phyloP scores from a whole-genome alignment of 768 basidiomycete species.

The Cubamyces lactineus region DNA sequence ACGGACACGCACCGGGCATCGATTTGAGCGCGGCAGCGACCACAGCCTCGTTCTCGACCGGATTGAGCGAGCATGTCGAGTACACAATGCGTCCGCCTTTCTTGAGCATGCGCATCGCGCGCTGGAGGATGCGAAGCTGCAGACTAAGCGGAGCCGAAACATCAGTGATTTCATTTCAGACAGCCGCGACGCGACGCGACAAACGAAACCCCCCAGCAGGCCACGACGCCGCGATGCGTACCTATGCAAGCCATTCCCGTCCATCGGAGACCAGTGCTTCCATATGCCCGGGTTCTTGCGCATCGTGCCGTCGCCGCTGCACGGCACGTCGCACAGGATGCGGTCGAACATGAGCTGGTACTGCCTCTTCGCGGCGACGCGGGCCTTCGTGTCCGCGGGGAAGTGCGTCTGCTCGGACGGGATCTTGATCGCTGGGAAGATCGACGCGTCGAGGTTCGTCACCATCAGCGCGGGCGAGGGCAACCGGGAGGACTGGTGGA shows the following conservation, averaged over 20 bases:
- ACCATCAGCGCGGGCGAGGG: conserved; percentile 93
- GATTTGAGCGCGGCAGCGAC: conserved; percentile 79
- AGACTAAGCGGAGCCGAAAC: conserved; percentile 52
- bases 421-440: conserved; percentile 70
- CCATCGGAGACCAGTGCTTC: conserved; percentile 87
- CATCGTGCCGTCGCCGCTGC: conserved; percentile 95
- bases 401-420: conserved; percentile 34
- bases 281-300: conserved; percentile 96
- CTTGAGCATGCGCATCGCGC: conserved; percentile 89
- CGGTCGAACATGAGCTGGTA: conserved; percentile 82
- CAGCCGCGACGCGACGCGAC: background rate
- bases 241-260: conserved; percentile 91
- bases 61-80: conserved; percentile 97
- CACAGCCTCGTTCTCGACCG: conserved; percentile 97
- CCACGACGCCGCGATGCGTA: conserved; percentile 38
- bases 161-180: background rate
- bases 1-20: conserved; percentile 57
- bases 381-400: conserved; percentile 39
- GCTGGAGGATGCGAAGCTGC: conserved; percentile 88
- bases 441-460: conserved; percentile 94
- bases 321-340: conserved; percentile 96
- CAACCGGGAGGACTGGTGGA: conserved; percentile 94
- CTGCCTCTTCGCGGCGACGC: conserved; percentile 40
- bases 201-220: conserved; percentile 11
- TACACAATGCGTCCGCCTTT: conserved; percentile 93